Percentiles rank a stretch among this genome's conserved stretches.
phyloP scores from a whole-genome alignment of 1,139 yeast genomes.

The Diutina sp. region DNA sequence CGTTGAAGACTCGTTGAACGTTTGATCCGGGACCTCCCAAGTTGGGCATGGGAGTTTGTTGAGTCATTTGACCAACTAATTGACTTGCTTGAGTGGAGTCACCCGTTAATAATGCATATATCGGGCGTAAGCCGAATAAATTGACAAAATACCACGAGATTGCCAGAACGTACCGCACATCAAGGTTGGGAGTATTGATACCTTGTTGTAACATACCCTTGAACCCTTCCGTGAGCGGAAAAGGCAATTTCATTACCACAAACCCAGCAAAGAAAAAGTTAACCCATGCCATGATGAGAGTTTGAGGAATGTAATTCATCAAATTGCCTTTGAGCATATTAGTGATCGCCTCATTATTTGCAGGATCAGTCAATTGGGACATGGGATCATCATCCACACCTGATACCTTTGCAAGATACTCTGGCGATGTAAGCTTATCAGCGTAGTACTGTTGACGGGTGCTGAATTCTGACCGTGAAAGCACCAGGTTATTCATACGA shows the following conservation, averaged over 20 bases:
- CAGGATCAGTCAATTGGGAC: slow-evolving; percentile 62
- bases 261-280: slow-evolving; percentile 89
- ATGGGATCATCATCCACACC: slow-evolving; percentile 22
- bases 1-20: slow-evolving; percentile 45
- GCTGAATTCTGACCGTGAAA: slow-evolving; percentile 34
- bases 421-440: slow-evolving; percentile 36
- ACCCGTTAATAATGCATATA: slow-evolving; percentile 61
- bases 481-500: slow-evolving; percentile 31
- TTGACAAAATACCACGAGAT: slow-evolving; percentile 97
- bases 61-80: slow-evolving; percentile 25
- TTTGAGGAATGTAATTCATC: slow-evolving; percentile 81
- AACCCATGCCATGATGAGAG: slow-evolving; percentile 93
- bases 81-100: slow-evolving; percentile 36
- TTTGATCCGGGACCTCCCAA: slow-evolving; percentile 47
- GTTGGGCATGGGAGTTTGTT: slow-evolving; percentile 24
- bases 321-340: slow-evolving; percentile 71
- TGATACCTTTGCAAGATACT: slow-evolving; percentile 23
- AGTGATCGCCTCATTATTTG: slow-evolving; percentile 63
- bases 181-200: slow-evolving; percentile 71
- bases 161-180: slow-evolving; percentile 89
- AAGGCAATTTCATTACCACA: slow-evolving; percentile 48
- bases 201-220: slow-evolving; percentile 89
- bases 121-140: slow-evolving; percentile 72
- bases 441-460: slow-evolving; percentile 32
- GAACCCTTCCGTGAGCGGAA: slow-evolving; percentile 76